Percentiles rank a stretch among this genome's conserved stretches.
Evolutionary conservation across 2,329 filamentous ascomycete species (phyloP).

Genomic region (Diaporthe sp.): DNA sequence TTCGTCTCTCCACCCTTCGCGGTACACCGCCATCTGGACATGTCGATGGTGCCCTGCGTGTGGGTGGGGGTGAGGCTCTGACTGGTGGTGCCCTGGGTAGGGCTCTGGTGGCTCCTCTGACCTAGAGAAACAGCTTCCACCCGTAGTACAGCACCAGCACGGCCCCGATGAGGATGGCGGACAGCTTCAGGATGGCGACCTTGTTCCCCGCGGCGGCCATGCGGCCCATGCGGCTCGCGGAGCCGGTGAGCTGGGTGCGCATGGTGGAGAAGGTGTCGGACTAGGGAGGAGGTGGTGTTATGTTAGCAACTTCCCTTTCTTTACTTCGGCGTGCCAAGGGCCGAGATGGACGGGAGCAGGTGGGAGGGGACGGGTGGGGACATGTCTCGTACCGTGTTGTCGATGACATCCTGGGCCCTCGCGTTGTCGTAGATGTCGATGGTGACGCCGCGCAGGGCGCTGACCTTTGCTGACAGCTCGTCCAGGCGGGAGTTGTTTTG

Average conservation of each 20-base stretch:
- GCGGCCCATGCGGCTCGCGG: constrained; percentile 81
- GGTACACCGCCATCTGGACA: too few relatives aligned
- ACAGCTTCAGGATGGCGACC: constrained; percentile 88
- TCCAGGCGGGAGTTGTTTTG: constrained; percentile 97
- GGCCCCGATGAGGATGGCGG: constrained; percentile 80
- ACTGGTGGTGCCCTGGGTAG: too few relatives aligned
- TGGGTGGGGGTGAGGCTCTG: too few relatives aligned
- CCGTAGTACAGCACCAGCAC: constrained; percentile 83
- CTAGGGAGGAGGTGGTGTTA: constrained; percentile 51
- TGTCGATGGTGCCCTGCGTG: too few relatives aligned
- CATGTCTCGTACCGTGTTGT: constrained; percentile 75
- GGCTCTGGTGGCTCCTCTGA: too few relatives aligned
- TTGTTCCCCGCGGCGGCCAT: constrained; percentile 95
- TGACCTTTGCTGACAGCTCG: constrained; percentile 90
- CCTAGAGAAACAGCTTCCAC: constrained; percentile 69
- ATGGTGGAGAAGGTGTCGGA: constrained; percentile 93
- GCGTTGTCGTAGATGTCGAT: constrained; percentile 99
- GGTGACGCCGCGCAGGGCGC: constrained; percentile 90
- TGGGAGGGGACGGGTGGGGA: background rate
- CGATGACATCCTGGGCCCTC: constrained; percentile 86
- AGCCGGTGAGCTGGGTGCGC: constrained; percentile 83
- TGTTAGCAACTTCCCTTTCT: background rate
- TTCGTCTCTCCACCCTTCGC: too few relatives aligned
- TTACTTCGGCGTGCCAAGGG: too few relatives aligned
- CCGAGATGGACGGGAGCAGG: background rate